phyloP scores from a whole-genome alignment of 306 rosid species.

The Citrullus amarus region DNA sequence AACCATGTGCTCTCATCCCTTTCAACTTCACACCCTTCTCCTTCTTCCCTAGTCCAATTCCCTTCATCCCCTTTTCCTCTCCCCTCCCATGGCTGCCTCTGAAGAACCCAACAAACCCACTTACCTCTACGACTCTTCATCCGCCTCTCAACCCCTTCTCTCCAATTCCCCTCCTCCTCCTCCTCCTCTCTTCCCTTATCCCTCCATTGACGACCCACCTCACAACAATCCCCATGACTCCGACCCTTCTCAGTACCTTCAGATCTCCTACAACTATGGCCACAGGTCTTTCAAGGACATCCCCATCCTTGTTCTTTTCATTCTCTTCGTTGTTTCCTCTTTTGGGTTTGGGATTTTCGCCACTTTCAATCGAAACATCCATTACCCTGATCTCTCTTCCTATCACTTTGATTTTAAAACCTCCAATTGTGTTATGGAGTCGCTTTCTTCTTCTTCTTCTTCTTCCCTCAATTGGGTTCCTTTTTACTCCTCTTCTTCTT shows the following conservation, averaged over 20 bases:
- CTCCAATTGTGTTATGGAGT: constrained; percentile 35
- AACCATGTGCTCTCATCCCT: background rate
- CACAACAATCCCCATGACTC: constrained; percentile 23
- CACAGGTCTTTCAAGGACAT: constrained; percentile 64
- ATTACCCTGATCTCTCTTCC: constrained; percentile 36
- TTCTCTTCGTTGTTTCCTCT: constrained; percentile 47
- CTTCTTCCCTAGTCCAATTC: background rate
- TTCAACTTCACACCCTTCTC: background rate
- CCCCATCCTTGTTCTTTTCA: constrained; percentile 55
- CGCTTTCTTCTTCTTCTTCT: background rate
- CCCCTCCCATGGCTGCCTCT: constrained; percentile 27
- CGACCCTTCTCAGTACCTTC: constrained; percentile 50
- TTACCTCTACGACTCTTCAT: constrained; percentile 23
- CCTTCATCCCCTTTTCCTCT: background rate
- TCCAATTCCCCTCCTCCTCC: constrained; percentile 17
- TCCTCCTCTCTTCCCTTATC: constrained; percentile 11
- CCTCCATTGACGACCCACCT: constrained; percentile 22
- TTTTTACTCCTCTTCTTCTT: constrained; percentile 22
- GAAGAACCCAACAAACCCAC: constrained; percentile 39
- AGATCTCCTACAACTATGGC: constrained; percentile 59
- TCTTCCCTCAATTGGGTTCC: constrained; percentile 3
- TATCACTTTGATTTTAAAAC: constrained; percentile 37
- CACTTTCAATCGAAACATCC: constrained; percentile 41
- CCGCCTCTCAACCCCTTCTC: constrained; percentile 49
- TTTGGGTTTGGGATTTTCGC: constrained; percentile 67